These are phyloP conservation scores for Exophiala sp. DNA, from an alignment of 2,329 filamentous ascomycete genomes.

Conservation along the genomic window DNA sequence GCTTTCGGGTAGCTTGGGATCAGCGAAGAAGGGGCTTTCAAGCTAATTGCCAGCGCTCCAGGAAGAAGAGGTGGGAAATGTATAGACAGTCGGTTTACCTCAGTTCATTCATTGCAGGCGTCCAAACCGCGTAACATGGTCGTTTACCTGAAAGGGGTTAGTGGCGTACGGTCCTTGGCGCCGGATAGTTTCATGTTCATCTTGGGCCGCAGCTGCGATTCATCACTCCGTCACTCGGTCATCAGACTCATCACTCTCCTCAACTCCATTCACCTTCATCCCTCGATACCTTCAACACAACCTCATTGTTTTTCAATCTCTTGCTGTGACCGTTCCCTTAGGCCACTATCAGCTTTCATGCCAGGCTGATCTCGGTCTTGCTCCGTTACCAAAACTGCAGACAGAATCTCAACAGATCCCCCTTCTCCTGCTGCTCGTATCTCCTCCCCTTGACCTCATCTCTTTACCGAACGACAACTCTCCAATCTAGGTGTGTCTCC, in stretches of 20 bases:
- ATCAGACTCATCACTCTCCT: not conserved
- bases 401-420: constrained; percentile 8
- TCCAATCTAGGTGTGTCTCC: constrained; percentile 2
- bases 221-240: not conserved
- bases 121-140: constrained; percentile 3
- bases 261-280: not conserved
- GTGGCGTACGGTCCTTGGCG: not conserved
- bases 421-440: constrained; percentile 20
- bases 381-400: constrained; percentile 9
- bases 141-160: not conserved
- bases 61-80: not conserved
- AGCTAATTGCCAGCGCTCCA: not conserved
- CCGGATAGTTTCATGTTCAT: no score
- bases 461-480: constrained; percentile 13
- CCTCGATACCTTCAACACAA: not conserved
- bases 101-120: not conserved
- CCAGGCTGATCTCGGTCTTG: constrained; percentile 25
- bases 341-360: constrained; percentile 24
- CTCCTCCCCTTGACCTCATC: constrained; percentile 16
- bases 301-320: not conserved
- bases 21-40: not conserved
- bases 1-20: not conserved
- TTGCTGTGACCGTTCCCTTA: not conserved
- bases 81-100: not conserved
- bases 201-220: not conserved